A percentile compares a stretch with the other conserved stretches of the same genome.
Conservation (phyloP, 805 yeast species). For the Nakazawaea wyomingensis region DNA sequence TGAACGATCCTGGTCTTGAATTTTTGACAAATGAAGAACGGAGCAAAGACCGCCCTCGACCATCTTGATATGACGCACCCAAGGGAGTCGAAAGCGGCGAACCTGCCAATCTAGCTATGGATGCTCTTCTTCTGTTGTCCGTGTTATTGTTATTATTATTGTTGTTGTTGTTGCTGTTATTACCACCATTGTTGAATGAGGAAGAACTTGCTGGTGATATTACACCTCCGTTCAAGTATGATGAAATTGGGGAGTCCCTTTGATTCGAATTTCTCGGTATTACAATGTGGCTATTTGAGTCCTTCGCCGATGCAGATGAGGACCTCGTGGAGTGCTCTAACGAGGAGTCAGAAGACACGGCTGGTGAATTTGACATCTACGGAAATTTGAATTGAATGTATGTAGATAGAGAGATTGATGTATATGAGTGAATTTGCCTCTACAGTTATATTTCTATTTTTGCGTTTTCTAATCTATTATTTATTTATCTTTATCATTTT, state of each 20-base stretch:
- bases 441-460: too few species aligned
- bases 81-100: conserved; percentile 19
- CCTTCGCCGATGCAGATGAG: background rate
- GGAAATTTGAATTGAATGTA: too few species aligned
- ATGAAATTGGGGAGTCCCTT: conserved; percentile 12
- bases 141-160: background rate
- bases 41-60: conserved; percentile 9
- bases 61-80: conserved; percentile 14
- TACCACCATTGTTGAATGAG: background rate
- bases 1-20: conserved; percentile 8
- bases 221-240: conserved; percentile 9
- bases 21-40: conserved; percentile 8
- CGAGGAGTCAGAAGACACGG: background rate
- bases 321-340: background rate
- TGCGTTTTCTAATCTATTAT: too few species aligned
- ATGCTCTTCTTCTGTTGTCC: conserved; percentile 23
- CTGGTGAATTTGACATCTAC: background rate
- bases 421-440: too few species aligned
- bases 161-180: background rate
- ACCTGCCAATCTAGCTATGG: conserved; percentile 28
- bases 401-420: background rate
- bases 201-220: background rate
- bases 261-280: conserved; percentile 4
- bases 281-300: background rate
- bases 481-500: too few species aligned